Conservation (phyloP, 2,329 filamentous ascomycete genomes). For the Ophiostoma perfectum region DNA sequence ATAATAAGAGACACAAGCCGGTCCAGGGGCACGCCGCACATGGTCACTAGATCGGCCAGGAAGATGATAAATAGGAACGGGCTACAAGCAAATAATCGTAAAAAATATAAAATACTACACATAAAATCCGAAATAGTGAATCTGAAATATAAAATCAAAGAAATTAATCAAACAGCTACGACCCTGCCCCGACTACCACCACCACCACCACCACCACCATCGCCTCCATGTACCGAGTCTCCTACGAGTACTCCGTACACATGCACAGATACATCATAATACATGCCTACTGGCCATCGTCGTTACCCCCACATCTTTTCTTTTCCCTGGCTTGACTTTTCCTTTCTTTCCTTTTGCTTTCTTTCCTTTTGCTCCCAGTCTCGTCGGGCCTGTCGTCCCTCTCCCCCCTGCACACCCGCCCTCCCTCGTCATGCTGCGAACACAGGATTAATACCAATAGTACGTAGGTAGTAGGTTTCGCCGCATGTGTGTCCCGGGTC, state of each 20-base stretch:
- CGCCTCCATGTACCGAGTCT: not conserved
- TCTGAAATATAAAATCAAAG: no score
- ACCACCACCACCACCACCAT: not conserved
- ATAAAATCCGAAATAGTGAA: not conserved
- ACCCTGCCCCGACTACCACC: not conserved
- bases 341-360: not conserved
- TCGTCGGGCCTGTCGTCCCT: not conserved
- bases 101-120: not conserved
- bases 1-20: not conserved
- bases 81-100: not conserved
- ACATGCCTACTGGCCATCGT: not conserved
- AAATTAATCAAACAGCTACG: no score
- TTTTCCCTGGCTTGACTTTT: not conserved
- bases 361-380: not conserved
- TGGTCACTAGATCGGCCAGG: not conserved
- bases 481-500: not conserved
- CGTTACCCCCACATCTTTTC: not conserved
- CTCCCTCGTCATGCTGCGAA: constrained; percentile 1
- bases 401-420: constrained; percentile 2
- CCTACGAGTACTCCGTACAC: not conserved
- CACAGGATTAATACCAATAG: not conserved
- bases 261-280: no score
- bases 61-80: not conserved
- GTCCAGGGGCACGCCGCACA: not conserved
- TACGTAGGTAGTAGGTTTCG: not conserved